Base-by-base conservation (phyloP, 2,329 filamentous ascomycete genomes). In the Exophiala oligosperma region DNA sequence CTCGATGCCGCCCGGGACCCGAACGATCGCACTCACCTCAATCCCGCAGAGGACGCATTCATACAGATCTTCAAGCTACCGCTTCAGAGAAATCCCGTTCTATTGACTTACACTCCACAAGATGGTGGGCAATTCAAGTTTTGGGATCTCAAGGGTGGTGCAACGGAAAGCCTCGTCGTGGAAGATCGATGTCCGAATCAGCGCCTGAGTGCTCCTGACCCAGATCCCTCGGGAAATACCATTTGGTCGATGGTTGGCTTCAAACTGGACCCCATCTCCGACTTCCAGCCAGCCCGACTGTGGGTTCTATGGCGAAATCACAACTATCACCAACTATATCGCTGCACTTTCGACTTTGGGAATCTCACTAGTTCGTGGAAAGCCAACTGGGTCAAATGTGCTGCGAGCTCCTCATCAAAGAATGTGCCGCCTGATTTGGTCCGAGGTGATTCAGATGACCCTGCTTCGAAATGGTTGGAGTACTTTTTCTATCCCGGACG, bases 51-150 rank as follows among this genome's bases (percentile, higher is more conserved):
- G 68, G 83, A 84, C 12, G 90, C 90, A 57, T 80, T 96, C 11
- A 80, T 97, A 57, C 86, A 88, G 56, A 79, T 96, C 17, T 80
- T 92, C 53, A 84, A 86, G 32, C 40, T 60, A 28, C 51, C 59
- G 7, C 49, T 61, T 8, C 56, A 61, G 38, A 60, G 60, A 24
- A 59, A 60, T 37, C 62, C 61, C 4, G 61, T 62, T 58, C 83
- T 93, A 53, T 85, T 91, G 38, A 93, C 91, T 7, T 96, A 92
- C 73, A 97, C 92, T 9, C 93, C 94, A 0, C 85, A 94, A 63
- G 89, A 92, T 29, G 84, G 87, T 41, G 90, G 94, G 37, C 88
- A 93, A 70, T 97, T 99, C 81, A 97, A 96, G 72, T 92, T 99
- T 70, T 99, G 92, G 91, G 84, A 84, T 53, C 83, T 89, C 17